Conservation (phyloP, 805 yeast genomes). For the Scheffersomyces amazonensis region DNA sequence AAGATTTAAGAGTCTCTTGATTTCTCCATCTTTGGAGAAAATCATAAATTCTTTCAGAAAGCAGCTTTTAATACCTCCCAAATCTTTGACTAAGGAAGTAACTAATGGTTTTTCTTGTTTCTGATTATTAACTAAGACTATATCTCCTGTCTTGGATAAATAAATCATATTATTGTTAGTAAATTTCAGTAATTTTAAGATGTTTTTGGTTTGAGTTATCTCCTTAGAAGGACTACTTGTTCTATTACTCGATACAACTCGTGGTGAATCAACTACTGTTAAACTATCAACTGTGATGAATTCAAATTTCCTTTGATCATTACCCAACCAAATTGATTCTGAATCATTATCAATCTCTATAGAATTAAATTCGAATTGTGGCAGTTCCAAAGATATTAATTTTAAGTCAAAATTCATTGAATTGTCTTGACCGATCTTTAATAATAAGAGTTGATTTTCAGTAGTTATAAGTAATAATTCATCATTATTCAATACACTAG, state of each 20-base stretch:
- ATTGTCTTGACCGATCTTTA: slow-evolving; percentile 13
- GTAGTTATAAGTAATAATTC: slow-evolving; percentile 35
- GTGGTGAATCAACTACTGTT: slow-evolving; percentile 4
- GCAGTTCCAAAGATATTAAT: slow-evolving; percentile 12
- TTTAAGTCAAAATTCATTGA: slow-evolving; percentile 15
- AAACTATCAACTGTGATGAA: slow-evolving; percentile 10
- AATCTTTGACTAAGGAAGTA: slow-evolving; percentile 32
- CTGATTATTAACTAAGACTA: slow-evolving; percentile 19
- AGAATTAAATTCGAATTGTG: slow-evolving; percentile 14
- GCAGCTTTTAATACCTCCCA: slow-evolving; percentile 38
- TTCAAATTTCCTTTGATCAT: slow-evolving; percentile 8
- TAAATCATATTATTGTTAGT: slow-evolving; percentile 23
- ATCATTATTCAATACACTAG: slow-evolving; percentile 28
- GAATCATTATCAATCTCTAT: slow-evolving; percentile 15
- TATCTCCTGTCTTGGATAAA: slow-evolving; percentile 35
- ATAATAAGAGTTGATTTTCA: slow-evolving; percentile 28
- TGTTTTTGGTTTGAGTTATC: slow-evolving; percentile 1
- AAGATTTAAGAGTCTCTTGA: slow-evolving; percentile 22
- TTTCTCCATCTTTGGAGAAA: slow-evolving; percentile 43
- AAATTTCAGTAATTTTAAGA: slow-evolving; percentile 26
- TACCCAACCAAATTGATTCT: slow-evolving; percentile 25
- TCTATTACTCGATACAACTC: background rate
- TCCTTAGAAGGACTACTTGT: slow-evolving; percentile 5
- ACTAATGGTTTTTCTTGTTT: slow-evolving; percentile 20
- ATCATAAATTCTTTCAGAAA: slow-evolving; percentile 26